Evolutionary conservation across 73 alveolate species (phyloP).

Genomic region (Blepharisma japonicum): DNA sequence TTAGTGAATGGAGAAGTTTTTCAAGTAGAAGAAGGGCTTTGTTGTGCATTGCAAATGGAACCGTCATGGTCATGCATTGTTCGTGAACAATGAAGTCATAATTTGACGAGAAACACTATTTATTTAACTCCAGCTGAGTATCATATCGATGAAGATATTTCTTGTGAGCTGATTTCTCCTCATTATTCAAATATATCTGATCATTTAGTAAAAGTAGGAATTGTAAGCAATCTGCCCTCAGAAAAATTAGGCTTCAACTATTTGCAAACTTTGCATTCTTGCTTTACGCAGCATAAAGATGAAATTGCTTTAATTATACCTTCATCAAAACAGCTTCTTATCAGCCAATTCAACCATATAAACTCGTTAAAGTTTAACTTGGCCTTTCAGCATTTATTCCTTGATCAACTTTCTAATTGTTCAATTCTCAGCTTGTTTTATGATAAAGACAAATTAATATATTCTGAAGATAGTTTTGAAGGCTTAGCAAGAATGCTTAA

Average conservation of each 20-base stretch:
- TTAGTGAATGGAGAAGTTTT: neutral
- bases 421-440: conserved; percentile 7
- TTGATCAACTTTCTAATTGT: neutral
- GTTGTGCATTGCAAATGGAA: neutral
- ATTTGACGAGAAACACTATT: neutral
- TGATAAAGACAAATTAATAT: neutral
- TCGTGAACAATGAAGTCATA: neutral
- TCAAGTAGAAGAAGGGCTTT: neutral
- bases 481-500: neutral
- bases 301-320: neutral
- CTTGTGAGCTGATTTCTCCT: neutral
- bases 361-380: neutral
- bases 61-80: neutral
- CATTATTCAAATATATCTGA: neutral
- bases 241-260: neutral
- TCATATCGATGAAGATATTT: conserved; percentile 16
- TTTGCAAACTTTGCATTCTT: neutral
- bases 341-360: neutral
- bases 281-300: conserved; percentile 13
- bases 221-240: neutral
- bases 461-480: neutral
- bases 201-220: conserved; percentile 10
- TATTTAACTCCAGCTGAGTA: conserved; percentile 5
- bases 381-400: neutral
- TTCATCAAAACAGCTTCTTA: neutral